phyloP scores from a whole-genome alignment of 2,329 filamentous ascomycete genomes.

The Diaporthe vaccinii region DNA sequence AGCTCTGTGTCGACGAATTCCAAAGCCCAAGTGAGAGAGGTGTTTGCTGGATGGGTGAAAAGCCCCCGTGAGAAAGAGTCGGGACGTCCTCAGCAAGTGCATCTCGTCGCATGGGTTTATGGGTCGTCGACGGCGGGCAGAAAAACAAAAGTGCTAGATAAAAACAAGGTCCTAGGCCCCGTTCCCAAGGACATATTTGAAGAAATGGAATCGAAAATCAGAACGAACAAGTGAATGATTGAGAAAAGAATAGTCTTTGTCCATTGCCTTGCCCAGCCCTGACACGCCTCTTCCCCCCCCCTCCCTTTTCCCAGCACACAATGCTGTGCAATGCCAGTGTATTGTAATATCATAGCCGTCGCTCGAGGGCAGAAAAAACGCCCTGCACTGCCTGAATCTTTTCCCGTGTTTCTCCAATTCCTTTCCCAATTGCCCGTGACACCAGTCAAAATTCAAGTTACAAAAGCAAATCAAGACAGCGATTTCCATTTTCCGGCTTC shows the following conservation, averaged over 20 bases:
- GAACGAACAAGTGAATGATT: not conserved
- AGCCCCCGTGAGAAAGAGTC: not conserved
- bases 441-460: not conserved
- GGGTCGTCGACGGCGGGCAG: not conserved
- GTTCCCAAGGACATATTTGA: not conserved
- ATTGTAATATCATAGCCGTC: slow-evolving; percentile 14
- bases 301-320: not conserved
- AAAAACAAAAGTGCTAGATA: not conserved
- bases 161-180: not conserved
- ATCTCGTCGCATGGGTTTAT: not conserved
- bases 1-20: no score
- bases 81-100: not conserved
- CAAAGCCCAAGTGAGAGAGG: not conserved
- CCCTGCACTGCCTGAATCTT: not conserved
- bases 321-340: slow-evolving; percentile 19
- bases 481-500: not conserved
- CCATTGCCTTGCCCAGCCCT: not conserved
- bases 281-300: not conserved
- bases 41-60: not conserved
- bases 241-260: slow-evolving; percentile 13
- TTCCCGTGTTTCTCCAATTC: slow-evolving; percentile 16
- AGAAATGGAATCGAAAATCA: not conserved
- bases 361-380: slow-evolving; percentile 8
- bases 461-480: not conserved
- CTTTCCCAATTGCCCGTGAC: slow-evolving; percentile 28